These are phyloP conservation scores for Claviceps lovelessii DNA, from an alignment of 2,329 filamentous ascomycete species.

Conservation along the genomic window DNA sequence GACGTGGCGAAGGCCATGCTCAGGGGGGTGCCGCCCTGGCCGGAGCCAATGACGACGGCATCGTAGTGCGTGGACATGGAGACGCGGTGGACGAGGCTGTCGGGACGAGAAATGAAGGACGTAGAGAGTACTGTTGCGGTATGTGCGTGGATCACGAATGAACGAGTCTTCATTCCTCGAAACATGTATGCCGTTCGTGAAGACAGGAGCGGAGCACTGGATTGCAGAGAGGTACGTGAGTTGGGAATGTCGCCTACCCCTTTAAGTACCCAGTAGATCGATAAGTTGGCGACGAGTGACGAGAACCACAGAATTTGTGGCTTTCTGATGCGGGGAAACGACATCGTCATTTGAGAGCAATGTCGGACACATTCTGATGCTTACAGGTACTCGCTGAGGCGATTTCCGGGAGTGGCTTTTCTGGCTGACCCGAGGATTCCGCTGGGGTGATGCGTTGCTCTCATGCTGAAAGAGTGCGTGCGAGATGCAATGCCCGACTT, in stretches of 20 bases:
- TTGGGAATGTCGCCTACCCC: too few relatives aligned
- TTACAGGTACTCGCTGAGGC: neutral
- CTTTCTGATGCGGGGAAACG: neutral
- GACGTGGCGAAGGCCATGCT: conserved; percentile 31
- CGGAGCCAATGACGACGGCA: conserved; percentile 35
- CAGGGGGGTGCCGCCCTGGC: conserved; percentile 36
- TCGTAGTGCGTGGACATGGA: conserved; percentile 9
- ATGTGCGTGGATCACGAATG: neutral
- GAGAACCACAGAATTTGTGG: neutral
- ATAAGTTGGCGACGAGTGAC: too few relatives aligned
- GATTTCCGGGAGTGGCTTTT: neutral
- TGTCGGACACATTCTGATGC: neutral
- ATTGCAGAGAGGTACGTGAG: too few relatives aligned
- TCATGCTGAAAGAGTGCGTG: too few relatives aligned
- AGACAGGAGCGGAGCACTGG: too few relatives aligned
- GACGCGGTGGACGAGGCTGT: neutral
- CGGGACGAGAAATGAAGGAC: neutral
- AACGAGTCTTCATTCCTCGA: neutral
- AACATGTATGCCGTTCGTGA: neutral
- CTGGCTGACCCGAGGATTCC: neutral
- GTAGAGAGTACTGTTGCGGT: neutral
- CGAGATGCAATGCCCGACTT: too few relatives aligned
- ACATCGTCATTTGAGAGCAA: neutral
- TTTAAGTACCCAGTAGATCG: too few relatives aligned
- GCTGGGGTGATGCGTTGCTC: too few relatives aligned